phyloP scores from a whole-genome alignment of 768 basidiomycete genomes.

The Cubamyces lactineus region DNA sequence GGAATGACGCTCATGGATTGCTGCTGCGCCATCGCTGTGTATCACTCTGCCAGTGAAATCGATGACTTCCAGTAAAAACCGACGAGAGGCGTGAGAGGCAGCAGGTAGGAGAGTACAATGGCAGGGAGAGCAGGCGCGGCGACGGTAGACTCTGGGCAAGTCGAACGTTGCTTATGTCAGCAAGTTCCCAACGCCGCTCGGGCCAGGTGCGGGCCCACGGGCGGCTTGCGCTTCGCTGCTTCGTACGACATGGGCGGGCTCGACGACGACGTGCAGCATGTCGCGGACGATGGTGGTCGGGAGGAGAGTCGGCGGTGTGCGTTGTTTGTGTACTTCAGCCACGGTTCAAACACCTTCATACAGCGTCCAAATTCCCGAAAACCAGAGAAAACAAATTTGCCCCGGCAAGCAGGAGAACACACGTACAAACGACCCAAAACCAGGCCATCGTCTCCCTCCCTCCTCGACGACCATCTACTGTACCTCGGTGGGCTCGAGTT shows the following conservation, averaged over 20 bases:
- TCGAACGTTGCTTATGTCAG: conserved; percentile 35
- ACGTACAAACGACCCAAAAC: conserved; percentile 37
- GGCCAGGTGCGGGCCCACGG: conserved; percentile 23
- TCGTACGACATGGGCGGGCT: conserved; percentile 4
- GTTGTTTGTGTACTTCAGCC: conserved; percentile 44
- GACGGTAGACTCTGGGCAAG: conserved; percentile 31
- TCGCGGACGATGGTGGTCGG: conserved; percentile 13
- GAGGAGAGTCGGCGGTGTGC: conserved; percentile 2
- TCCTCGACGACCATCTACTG: not conserved
- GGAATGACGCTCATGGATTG: conserved; percentile 59
- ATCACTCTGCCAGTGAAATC: not conserved
- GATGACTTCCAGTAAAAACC: not conserved
- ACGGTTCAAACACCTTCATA: conserved; percentile 61
- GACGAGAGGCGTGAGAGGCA: not conserved
- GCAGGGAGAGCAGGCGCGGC: conserved; percentile 31
- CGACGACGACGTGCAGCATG: conserved; percentile 15
- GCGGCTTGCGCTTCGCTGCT: conserved; percentile 1
- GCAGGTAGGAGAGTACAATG: conserved; percentile 16
- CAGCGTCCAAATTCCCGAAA: conserved; percentile 74
- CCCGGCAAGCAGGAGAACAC: conserved; percentile 39
- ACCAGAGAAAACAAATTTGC: conserved; percentile 73
- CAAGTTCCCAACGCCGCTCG: conserved; percentile 33
- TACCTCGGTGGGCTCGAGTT: no score
- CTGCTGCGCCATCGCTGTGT: conserved; percentile 42
- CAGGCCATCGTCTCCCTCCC: conserved; percentile 17